Evolutionary conservation across 2,329 filamentous ascomycete species (phyloP).

Genomic region (Aspergillus sp.): DNA sequence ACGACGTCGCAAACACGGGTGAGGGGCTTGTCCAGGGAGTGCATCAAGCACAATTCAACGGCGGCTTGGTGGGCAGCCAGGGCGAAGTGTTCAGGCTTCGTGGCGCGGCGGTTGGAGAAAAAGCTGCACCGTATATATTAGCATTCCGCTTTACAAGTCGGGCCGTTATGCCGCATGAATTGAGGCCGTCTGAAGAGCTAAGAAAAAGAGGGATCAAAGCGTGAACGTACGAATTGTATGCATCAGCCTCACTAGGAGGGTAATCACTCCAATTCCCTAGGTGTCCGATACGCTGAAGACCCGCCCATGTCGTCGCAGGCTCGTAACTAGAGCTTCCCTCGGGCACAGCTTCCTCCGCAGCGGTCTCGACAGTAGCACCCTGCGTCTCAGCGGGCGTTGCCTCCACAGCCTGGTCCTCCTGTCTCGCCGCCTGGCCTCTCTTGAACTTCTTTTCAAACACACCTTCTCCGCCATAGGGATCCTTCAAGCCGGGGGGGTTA

Average conservation of each 20-base stretch:
- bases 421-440: conserved; percentile 15
- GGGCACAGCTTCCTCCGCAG: conserved; percentile 11
- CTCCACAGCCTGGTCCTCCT: conserved; percentile 17
- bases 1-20: conserved; percentile 34
- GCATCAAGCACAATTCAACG: conserved; percentile 56
- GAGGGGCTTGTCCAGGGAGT: conserved; percentile 41
- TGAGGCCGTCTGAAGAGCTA: background rate
- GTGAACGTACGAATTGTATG: conserved; percentile 42
- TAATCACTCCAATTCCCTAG: conserved; percentile 41
- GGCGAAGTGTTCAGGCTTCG: conserved; percentile 35
- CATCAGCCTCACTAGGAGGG: conserved; percentile 37
- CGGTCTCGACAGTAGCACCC: conserved; percentile 7
- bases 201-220: conserved; percentile 7
- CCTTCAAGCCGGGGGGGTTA: conserved; percentile 47
- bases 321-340: conserved; percentile 39
- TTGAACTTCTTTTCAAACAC: conserved; percentile 29
- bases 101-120: conserved; percentile 35
- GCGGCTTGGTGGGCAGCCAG: conserved; percentile 55
- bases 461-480: conserved; percentile 48
- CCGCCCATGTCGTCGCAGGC: conserved; percentile 52
- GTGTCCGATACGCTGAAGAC: conserved; percentile 56
- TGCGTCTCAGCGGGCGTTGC: conserved; percentile 14
- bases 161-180: background rate
- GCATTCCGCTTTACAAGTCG: background rate
- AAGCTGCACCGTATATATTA: conserved; percentile 27